Conservation (phyloP, 306 rosid genomes). For the Rosa persica region DNA sequence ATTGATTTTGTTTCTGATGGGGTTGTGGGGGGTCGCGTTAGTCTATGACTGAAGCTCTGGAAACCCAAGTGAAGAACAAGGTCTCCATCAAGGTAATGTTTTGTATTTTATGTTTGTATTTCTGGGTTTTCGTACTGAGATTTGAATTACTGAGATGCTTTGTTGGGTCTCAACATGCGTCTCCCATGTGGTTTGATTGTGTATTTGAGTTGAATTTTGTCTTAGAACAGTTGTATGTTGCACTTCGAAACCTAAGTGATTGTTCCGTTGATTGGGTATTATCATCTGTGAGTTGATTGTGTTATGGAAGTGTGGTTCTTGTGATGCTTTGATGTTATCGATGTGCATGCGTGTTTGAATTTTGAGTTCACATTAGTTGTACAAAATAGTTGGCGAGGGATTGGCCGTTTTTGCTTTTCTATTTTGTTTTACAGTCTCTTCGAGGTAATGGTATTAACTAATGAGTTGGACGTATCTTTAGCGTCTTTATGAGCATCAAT, state of each 20-base stretch:
- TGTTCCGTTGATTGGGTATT: neutral
- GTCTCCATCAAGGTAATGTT: slow-evolving; percentile 68
- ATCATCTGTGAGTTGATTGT: neutral
- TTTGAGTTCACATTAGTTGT: no score
- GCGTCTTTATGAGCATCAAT: neutral
- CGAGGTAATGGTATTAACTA: neutral
- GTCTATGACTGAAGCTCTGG: slow-evolving; percentile 96
- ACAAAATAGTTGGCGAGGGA: neutral
- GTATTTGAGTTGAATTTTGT: neutral
- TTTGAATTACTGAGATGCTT: neutral
- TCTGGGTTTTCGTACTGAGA: neutral
- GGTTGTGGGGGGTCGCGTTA: slow-evolving; percentile 17
- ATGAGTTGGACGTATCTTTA: neutral
- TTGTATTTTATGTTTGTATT: neutral
- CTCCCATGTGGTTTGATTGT: neutral
- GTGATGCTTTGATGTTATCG: neutral
- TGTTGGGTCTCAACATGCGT: neutral
- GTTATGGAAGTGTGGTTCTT: neutral
- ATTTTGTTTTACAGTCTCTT: neutral
- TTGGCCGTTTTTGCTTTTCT: neutral
- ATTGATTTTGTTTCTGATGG: slow-evolving; percentile 1
- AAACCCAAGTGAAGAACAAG: slow-evolving; percentile 82
- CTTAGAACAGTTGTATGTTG: neutral
- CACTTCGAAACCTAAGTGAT: neutral
- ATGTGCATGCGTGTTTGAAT: neutral